Evolutionary conservation across 2,329 filamentous ascomycete genomes (phyloP).

Genomic region (Geosmithia morbida): DNA sequence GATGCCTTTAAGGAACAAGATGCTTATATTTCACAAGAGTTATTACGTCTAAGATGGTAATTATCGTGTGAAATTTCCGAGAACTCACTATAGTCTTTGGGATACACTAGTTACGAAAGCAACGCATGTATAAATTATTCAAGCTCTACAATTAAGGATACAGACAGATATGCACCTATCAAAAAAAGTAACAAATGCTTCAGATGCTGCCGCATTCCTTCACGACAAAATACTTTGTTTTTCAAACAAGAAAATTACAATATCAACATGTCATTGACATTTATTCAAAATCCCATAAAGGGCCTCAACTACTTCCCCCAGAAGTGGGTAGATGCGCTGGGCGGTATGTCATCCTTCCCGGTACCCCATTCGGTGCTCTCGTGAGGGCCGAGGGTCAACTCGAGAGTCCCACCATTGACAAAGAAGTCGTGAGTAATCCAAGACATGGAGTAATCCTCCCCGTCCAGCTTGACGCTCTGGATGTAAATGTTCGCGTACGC

Average conservation of each 20-base stretch:
- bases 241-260: background rate
- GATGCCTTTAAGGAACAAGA: too few species aligned
- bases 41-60: too few species aligned
- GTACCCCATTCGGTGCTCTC: constrained; percentile 24
- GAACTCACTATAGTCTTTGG: too few species aligned
- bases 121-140: background rate
- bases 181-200: background rate
- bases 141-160: background rate
- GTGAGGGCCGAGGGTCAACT: constrained; percentile 33
- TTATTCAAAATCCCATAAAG: background rate
- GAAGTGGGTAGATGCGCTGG: constrained; percentile 3
- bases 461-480: constrained; percentile 42
- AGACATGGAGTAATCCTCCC: constrained; percentile 36
- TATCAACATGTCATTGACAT: background rate
- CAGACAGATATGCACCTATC: background rate
- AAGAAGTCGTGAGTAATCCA: constrained; percentile 51
- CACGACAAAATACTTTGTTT: background rate
- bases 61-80: too few species aligned
- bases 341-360: constrained; percentile 1
- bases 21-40: too few species aligned
- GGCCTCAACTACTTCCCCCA: constrained; percentile 1
- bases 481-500: constrained; percentile 38
- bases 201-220: background rate
- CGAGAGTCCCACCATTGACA: constrained; percentile 37
- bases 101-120: background rate